Base-by-base conservation (phyloP, 495 filamentous ascomycete species). In the Astrothelium subdiscretum region DNA sequence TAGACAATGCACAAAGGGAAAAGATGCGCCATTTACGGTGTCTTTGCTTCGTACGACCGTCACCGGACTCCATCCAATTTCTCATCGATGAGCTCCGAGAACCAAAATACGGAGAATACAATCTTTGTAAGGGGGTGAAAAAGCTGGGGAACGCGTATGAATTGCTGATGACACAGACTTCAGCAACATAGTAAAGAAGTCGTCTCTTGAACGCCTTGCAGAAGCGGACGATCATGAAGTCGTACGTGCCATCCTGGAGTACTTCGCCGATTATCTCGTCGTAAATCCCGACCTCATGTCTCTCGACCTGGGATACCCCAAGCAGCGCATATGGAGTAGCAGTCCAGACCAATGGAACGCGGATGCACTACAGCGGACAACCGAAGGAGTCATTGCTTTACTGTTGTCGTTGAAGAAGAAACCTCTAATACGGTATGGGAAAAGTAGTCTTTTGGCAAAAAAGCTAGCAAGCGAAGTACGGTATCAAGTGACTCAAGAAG, bases 181-280 rank as follows among this genome's bases (percentile, higher is more conserved):
- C 71, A 96, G 90, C 80, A 98, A 98, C 73, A 85, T 97, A 44
- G 86, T 94, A 71, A 92, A 92, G 72, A 98, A 98, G 74, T 97
- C 95, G 11, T 89, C 95, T 1, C 81, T 98, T 3, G 94, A 98
- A 73, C 83, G 95, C 31, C 80, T 98, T 29, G 94, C 94, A 22
- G 94, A 98, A 76, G 91, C 94, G n/a, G 94, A 98, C 70, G 91
- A 95, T 63, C 91, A 98, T 66, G 94, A 98, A 73, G 92, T 97
- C 29, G 92, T 98, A 58, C 90, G 87, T 60, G 80, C 81, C 18
- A 87, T 98, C 8, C 91, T 96, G 74, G 94, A 98, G 74, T 87
- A 95, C 73, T 98, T 97, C 67, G 89, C 91, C 48, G 94, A 98
- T 73, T 98, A 90, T 66, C 81, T 94, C 57, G 90, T 96, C 67